phyloP scores from a whole-genome alignment of 1,284 basidiomycete species.

The Anthracocystis panici-leucophaei region DNA sequence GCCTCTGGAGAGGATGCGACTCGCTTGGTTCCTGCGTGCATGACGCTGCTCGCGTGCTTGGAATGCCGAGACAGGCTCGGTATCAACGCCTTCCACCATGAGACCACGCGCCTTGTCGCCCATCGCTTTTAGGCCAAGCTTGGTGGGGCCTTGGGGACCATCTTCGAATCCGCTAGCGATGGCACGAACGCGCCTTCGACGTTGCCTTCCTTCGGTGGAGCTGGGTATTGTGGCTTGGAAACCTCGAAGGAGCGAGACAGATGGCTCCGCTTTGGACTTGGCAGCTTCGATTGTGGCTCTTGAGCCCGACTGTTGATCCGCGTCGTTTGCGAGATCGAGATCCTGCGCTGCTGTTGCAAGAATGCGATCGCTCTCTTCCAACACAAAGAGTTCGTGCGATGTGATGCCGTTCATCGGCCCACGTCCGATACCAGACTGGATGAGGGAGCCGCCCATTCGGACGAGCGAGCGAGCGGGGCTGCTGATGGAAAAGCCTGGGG shows the following conservation, averaged over 20 bases:
- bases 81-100: constrained; percentile 50
- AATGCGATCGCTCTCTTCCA: constrained; percentile 66
- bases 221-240: constrained; percentile 67
- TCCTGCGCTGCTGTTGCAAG: constrained; percentile 55
- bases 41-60: constrained; percentile 52
- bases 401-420: constrained; percentile 60
- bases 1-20: constrained; percentile 48
- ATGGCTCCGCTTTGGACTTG: constrained; percentile 34
- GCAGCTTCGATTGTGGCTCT: constrained; percentile 32
- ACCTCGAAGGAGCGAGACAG: constrained; percentile 66
- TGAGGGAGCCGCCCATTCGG: constrained; percentile 60
- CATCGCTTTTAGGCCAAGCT: constrained; percentile 62
- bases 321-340: constrained; percentile 34
- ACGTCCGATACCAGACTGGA: constrained; percentile 56
- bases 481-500: constrained; percentile 59
- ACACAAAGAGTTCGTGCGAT: constrained; percentile 62
- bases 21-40: constrained; percentile 44
- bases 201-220: constrained; percentile 53
- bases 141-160: constrained; percentile 47
- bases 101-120: constrained; percentile 62
- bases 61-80: constrained; percentile 41
- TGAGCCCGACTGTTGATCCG: constrained; percentile 9
- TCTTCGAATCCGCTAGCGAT: constrained; percentile 49
- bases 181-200: constrained; percentile 58
- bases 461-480: constrained; percentile 63